These are phyloP conservation scores for Irineochytrium annulatum DNA, from an alignment of 192 early-diverging fungal genomes.

Conservation along the genomic window DNA sequence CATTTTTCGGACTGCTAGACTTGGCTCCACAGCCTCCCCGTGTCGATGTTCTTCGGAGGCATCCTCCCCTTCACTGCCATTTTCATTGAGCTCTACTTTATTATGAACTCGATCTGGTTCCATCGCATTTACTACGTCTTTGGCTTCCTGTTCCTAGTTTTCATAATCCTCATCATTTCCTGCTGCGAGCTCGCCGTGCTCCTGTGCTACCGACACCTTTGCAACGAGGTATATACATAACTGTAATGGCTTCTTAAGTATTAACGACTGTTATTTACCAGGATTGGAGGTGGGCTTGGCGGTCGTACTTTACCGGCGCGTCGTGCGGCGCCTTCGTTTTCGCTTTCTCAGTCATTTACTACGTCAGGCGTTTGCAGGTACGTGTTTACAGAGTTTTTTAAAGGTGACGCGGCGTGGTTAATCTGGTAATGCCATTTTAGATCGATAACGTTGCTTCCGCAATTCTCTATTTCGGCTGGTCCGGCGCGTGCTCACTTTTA, in stretches of 20 bases:
- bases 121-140: constrained; percentile 57
- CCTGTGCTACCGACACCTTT: constrained; percentile 56
- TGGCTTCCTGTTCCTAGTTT: constrained; percentile 53
- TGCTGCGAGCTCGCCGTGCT: constrained; percentile 51
- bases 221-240: constrained; percentile 40
- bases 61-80: constrained; percentile 62
- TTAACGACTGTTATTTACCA: constrained; percentile 2
- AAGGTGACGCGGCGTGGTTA: no score
- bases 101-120: constrained; percentile 54
- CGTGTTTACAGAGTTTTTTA: no score
- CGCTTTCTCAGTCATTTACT: constrained; percentile 61
- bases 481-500: constrained; percentile 62
- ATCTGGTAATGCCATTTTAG: no score
- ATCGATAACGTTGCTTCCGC: constrained; percentile 64
- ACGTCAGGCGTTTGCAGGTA: constrained; percentile 36
- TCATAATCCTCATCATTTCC: constrained; percentile 49
- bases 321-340: constrained; percentile 75
- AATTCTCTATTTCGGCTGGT: constrained; percentile 67
- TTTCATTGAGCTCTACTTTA: constrained; percentile 60
- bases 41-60: constrained; percentile 60
- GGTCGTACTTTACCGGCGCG: constrained; percentile 70
- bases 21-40: constrained; percentile 58
- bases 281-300: constrained; percentile 89
- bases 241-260: not conserved
- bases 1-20: no score